Conservation (phyloP, 257 asterid species). For the Handroanthus guayacan region DNA sequence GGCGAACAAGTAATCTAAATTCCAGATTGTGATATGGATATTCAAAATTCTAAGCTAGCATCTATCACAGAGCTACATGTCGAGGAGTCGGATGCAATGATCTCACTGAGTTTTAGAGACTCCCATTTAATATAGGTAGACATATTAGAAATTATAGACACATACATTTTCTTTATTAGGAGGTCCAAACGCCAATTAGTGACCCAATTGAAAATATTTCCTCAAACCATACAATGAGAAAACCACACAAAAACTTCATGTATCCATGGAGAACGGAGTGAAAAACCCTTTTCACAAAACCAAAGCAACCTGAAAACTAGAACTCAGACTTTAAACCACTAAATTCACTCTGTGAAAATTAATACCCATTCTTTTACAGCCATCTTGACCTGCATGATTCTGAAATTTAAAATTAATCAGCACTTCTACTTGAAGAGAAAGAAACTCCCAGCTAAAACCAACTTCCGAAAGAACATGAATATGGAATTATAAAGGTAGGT, state of each 20-base stretch:
- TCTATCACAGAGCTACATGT: neutral
- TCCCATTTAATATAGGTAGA: no score
- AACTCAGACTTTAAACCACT: conserved; percentile 41
- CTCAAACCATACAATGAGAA: neutral
- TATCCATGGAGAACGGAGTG: neutral
- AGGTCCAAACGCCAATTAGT: no score
- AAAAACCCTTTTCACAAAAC: neutral
- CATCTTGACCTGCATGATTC: conserved; percentile 82
- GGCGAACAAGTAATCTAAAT: neutral
- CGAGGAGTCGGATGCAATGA: no score
- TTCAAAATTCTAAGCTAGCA: neutral
- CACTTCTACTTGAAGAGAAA: neutral
- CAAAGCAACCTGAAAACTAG: conserved; percentile 1
- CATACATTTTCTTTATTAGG: no score
- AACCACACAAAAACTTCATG: neutral
- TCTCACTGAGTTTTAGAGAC: no score
- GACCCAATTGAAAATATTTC: no score
- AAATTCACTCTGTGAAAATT: conserved; percentile 85
- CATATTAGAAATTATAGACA: no score
- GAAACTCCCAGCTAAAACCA: neutral
- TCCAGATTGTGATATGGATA: neutral
- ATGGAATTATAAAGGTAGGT: neutral
- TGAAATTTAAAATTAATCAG: conserved; percentile 29
- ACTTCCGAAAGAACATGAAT: neutral
- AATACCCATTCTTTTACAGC: conserved; percentile 92